A percentile compares a stretch with the other conserved stretches of the same genome.
These are phyloP conservation scores for Metschnikowia gelsemii DNA, from an alignment of 805 yeast species.

Conservation along the genomic window DNA sequence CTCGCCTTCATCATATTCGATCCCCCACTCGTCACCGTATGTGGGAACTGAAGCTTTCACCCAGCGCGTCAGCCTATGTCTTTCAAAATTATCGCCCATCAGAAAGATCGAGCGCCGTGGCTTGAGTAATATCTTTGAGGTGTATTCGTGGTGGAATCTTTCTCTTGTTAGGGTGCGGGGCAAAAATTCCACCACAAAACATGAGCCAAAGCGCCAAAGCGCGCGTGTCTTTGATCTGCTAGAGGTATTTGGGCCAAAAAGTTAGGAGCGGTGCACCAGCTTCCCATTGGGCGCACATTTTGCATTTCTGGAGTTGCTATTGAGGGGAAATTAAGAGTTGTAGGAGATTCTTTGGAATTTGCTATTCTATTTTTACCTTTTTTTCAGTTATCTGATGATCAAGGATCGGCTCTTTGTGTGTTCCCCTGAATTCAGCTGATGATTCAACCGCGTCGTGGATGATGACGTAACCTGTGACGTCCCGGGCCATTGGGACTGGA, in stretches of 20 bases:
- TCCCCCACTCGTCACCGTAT: constrained; percentile 45
- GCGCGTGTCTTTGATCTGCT: constrained; percentile 2
- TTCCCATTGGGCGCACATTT: background rate
- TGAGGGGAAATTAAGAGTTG: no score
- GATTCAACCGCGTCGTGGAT: no score
- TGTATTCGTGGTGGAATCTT: background rate
- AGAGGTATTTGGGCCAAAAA: background rate
- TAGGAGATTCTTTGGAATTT: background rate
- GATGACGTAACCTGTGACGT: no score
- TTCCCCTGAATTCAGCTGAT: no score
- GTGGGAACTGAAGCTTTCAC: constrained; percentile 43
- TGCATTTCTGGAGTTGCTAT: no score
- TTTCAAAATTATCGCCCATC: constrained; percentile 38
- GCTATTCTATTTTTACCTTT: background rate
- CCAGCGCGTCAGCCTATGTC: constrained; percentile 47
- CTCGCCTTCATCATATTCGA: constrained; percentile 30
- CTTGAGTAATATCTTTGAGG: constrained; percentile 1
- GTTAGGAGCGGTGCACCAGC: background rate
- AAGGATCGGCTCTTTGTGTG: no score
- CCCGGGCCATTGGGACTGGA: no score
- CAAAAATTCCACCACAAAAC: constrained; percentile 11
- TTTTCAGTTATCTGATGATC: no score
- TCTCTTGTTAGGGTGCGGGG: background rate
- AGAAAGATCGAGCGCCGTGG: background rate
- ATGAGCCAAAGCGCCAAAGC: constrained; percentile 6